These are phyloP conservation scores for Rhodotorula toruloides DNA, from an alignment of 768 basidiomycete genomes.

Conservation along the genomic window DNA sequence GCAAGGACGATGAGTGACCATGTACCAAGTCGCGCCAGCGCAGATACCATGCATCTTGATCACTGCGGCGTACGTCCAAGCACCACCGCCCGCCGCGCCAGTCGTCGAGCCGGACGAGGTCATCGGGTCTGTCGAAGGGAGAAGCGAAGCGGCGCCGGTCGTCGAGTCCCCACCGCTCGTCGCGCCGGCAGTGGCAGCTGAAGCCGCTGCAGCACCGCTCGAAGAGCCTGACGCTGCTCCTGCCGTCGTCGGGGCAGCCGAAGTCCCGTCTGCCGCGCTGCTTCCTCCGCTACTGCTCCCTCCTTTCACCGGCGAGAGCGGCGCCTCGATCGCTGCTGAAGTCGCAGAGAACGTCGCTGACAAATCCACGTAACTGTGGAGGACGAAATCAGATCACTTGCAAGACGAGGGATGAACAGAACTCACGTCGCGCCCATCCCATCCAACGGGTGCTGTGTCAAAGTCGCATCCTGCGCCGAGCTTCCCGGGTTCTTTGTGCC, in stretches of 20 bases:
- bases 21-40: conserved; percentile 18
- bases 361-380: conserved; percentile 23
- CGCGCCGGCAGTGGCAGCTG: too few species aligned
- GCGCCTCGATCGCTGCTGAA: conserved; percentile 8
- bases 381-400: background rate
- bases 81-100: background rate
- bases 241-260: background rate
- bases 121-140: too few species aligned
- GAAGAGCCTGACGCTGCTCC: background rate
- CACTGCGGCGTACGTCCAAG: background rate
- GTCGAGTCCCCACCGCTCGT: too few species aligned
- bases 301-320: conserved; percentile 10
- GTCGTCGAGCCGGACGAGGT: background rate
- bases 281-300: background rate
- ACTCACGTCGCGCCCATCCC: conserved; percentile 10
- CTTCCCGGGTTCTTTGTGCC: conserved; percentile 27
- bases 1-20: background rate
- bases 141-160: too few species aligned
- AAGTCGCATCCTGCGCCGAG: conserved; percentile 1
- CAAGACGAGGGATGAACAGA: background rate
- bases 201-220: too few species aligned
- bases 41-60: conserved; percentile 19
- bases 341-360: conserved; percentile 9
- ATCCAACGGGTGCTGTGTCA: conserved; percentile 22
- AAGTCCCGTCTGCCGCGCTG: background rate